These are phyloP conservation scores for Fusarium sp. DNA, from an alignment of 2,329 filamentous ascomycete genomes.

Conservation along the genomic window DNA sequence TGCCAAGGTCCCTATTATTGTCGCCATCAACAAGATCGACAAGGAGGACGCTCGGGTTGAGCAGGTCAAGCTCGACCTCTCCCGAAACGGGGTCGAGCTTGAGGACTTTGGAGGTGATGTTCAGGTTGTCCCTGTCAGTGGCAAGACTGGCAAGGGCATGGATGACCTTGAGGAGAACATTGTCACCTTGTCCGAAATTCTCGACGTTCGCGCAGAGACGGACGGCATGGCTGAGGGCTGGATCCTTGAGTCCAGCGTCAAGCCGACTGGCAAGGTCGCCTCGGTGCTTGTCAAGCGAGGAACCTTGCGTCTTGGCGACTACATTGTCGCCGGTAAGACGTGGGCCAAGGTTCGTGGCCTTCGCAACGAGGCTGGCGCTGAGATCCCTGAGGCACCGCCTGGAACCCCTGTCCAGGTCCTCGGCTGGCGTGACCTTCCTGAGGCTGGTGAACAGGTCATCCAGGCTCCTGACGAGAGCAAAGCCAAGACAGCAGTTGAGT, in stretches of 20 bases:
- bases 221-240: slow-evolving; percentile 89
- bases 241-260: slow-evolving; percentile 92
- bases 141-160: slow-evolving; percentile 95
- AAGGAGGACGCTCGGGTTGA: slow-evolving; percentile 85
- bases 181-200: slow-evolving; percentile 85
- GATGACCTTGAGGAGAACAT: slow-evolving; percentile 91
- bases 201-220: slow-evolving; percentile 86
- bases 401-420: slow-evolving; percentile 93
- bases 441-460: slow-evolving; percentile 87
- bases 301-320: slow-evolving; percentile 82
- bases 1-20: slow-evolving; percentile 93
- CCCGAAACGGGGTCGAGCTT: slow-evolving; percentile 85
- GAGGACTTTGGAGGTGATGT: slow-evolving; percentile 97
- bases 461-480: slow-evolving; percentile 83
- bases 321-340: slow-evolving; percentile 87
- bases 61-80: slow-evolving; percentile 88
- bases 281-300: slow-evolving; percentile 91
- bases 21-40: slow-evolving; percentile 98
- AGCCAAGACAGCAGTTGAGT: slow-evolving; percentile 82
- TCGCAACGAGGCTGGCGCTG: slow-evolving; percentile 84
- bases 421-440: slow-evolving; percentile 88
- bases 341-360: slow-evolving; percentile 89
- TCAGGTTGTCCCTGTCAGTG: slow-evolving; percentile 90
- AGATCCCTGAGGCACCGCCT: slow-evolving; percentile 80
- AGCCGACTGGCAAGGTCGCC: slow-evolving; percentile 84